Evolutionary conservation across 2,329 filamentous ascomycete species (phyloP), one percentile per base, ranked within the genome.

Genomic region (Nothophoma quercina): DNA sequence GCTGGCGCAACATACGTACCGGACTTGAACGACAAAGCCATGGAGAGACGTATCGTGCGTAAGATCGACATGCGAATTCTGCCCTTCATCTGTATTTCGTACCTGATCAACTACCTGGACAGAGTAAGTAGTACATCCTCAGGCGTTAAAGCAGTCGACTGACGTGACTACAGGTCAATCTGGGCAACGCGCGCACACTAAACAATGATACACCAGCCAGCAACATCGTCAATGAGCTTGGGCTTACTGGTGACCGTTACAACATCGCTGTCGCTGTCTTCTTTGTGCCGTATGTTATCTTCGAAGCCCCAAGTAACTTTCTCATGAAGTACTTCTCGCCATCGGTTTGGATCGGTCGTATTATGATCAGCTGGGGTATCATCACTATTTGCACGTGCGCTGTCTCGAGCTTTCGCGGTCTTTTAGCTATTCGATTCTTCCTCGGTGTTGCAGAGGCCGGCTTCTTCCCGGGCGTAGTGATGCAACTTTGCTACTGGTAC

Each of bases 401-500:
- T 40, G 81, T 84, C 3, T 75, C 79, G 36, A 86, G 82, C 64
- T 87, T 81, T 75, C 80, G 78, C 1, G 85, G 85, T 0, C 77
- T 90, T 2, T 18, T 62, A 16, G 55, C 70, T 7, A 71, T 70
- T 21, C 67, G 77, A 18, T 75, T 77, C 58, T 90, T 90, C 62
- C 78, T 92, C 0, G 89, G 89, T 25, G 74, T 91, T 18, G 82
- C 82, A 22, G 90, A 93, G 69, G 78, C 89, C 7, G 89, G 89
- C 6, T 79, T 92, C 1, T 80, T 81, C 45, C 78, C 78, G 0
- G 76, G 77, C 3, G 83, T 91, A 22, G 88, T 88, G 59, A 92
- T 90, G 71, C 91, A 92, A 67, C 80, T 93, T 0, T 89, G 86
- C 0, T 91, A 88, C 68, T 95, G 90, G 90, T 95, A 93, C 65